Percentiles rank a stretch among this genome's conserved stretches.
Conservation (phyloP, 1,284 basidiomycete genomes). For the Singerocomus inundabilis region DNA sequence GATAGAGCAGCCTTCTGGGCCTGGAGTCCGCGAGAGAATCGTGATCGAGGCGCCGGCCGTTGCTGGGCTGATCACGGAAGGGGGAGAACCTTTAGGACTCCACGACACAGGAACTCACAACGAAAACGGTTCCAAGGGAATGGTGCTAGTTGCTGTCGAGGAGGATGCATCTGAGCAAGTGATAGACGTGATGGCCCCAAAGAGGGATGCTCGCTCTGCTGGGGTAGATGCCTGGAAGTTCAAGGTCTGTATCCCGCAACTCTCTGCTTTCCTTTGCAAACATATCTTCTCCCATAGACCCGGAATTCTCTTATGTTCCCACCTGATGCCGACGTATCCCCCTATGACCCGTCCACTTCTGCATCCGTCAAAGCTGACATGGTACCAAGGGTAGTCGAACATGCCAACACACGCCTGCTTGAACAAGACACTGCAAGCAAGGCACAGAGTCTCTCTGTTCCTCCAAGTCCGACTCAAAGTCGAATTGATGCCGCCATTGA, state of each 20-base stretch:
- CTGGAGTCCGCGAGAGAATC: constrained; percentile 67
- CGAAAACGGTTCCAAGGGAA: constrained; percentile 32
- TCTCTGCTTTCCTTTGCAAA: constrained; percentile 1
- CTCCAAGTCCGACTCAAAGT: constrained; percentile 85
- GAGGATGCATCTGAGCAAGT: constrained; percentile 31
- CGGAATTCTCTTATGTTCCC: constrained; percentile 92
- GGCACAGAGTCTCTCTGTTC: constrained; percentile 51
- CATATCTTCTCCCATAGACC: constrained; percentile 46
- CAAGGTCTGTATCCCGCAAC: constrained; percentile 54
- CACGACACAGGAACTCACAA: constrained; percentile 21
- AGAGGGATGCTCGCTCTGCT: constrained; percentile 66
- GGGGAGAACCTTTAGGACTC: constrained; percentile 28
- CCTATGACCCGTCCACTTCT: constrained; percentile 55
- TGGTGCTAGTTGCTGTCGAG: constrained; percentile 20
- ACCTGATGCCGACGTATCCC: constrained; percentile 85
- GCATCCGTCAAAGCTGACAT: constrained; percentile 37
- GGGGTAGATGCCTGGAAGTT: constrained; percentile 85
- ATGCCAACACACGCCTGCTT: constrained; percentile 76
- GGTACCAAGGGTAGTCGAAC: constrained; percentile 67
- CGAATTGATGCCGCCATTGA: constrained; percentile 86
- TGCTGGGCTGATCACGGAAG: constrained; percentile 54
- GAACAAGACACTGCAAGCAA: constrained; percentile 56
- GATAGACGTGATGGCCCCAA: constrained; percentile 72
- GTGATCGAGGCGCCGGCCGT: constrained; percentile 57
- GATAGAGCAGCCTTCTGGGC: constrained; percentile 59